A percentile compares a stretch with the other conserved stretches of the same genome.
Evolutionary conservation across 345 rosid species (phyloP).

Genomic region (Syzygium oleosum): DNA sequence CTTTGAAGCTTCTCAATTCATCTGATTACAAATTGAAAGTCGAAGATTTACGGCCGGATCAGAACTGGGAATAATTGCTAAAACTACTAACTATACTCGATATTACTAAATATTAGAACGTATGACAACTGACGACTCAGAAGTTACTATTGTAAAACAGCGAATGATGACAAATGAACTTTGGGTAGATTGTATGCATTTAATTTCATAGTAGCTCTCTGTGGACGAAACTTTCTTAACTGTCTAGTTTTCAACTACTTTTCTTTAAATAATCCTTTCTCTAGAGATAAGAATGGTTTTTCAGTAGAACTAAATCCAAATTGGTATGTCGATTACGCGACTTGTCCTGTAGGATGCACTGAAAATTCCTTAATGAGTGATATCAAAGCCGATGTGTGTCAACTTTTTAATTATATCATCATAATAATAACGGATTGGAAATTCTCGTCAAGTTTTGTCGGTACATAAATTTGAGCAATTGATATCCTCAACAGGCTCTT

Average conservation of each 20-base stretch:
- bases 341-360: background rate
- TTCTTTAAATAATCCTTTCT: background rate
- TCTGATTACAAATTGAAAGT: constrained; percentile 14
- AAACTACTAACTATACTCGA: background rate
- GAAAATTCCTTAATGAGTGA: background rate
- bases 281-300: background rate
- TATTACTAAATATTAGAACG: background rate
- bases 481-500: background rate
- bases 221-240: background rate
- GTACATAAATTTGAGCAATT: background rate
- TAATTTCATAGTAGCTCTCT: background rate
- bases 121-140: background rate
- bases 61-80: background rate
- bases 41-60: background rate
- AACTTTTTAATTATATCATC: background rate
- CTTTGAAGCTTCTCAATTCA: constrained; percentile 16
- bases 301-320: background rate
- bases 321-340: background rate
- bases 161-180: background rate
- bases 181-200: background rate
- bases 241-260: background rate
- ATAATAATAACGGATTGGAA: background rate
- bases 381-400: background rate
- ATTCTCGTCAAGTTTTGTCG: background rate
- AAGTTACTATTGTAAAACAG: background rate